Base-by-base conservation (phyloP, 2,329 filamentous ascomycete genomes). In the Lachnellula cervina region DNA sequence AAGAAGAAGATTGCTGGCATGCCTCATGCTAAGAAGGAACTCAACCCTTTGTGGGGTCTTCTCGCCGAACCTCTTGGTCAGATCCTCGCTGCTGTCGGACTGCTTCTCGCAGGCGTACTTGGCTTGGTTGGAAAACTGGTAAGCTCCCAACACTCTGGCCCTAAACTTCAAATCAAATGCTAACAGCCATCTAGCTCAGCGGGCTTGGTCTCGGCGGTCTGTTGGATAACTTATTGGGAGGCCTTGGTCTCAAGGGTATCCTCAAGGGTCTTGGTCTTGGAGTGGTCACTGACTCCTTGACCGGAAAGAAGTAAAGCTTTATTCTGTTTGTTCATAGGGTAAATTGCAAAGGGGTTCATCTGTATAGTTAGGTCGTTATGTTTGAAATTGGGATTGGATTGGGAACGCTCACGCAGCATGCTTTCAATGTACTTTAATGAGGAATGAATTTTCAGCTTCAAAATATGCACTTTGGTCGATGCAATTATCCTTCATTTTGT, bases 11-110 rank as follows among this genome's bases (percentile, higher is more conserved):
- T 96, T 59, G 84, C 88, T 68, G 88, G 89, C 68, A 94, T 96
- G 89, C 91, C 92, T 5, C 88, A 95, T 64, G 92, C 90, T 44
- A 95, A 96, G 86, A 93, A 96, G 80, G 86, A 93, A 77, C 80
- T 96, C 58, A 96, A 93, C 76, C 91, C 92, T 11, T 83, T 97
- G 32, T 96, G 91, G 90, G 84, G 78, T 32, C 77, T 96, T 49
- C 77, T 94, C 14, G 64, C 68, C 21, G 90, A 96, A 78, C 92
- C 92, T 11, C 77, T 96, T 21, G 90, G 91, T 80, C 92, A 97
- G 80, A 96, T 96, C 69, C 81, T 96, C 49, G 90, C 91, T 8
- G 91, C 89, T 11, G 91, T 96, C 46, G 92, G 92, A 21, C 75
- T 96, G 57, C 73, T 96, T 60, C 78, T 97, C 58, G 86, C 79